Percentiles rank a stretch among this genome's conserved stretches.
phyloP scores from a whole-genome alignment of 495 filamentous ascomycete genomes.

The Tetracladium setigerum region DNA sequence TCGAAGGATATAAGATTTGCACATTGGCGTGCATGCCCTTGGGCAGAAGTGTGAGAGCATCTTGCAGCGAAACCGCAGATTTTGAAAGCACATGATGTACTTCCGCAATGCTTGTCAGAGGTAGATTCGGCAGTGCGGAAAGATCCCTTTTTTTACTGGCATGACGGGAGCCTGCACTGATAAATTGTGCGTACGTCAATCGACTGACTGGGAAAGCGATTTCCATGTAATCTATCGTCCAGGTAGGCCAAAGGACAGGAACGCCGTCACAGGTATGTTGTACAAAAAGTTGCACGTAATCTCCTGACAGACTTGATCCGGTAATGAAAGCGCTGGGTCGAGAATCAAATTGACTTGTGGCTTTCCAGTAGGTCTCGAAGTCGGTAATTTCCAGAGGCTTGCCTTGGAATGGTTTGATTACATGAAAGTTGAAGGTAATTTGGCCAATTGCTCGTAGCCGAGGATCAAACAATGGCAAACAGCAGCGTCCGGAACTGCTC shows the following conservation, averaged over 20 bases:
- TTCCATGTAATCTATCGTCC: constrained; percentile 71
- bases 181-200: constrained; percentile 68
- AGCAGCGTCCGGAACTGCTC: constrained; percentile 73
- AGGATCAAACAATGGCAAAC: constrained; percentile 85
- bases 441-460: constrained; percentile 90
- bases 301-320: constrained; percentile 87
- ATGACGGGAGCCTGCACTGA: constrained; percentile 49
- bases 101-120: constrained; percentile 49
- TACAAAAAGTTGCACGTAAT: constrained; percentile 85
- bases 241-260: constrained; percentile 78
- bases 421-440: constrained; percentile 86
- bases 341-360: constrained; percentile 81
- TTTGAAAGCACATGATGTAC: constrained; percentile 62
- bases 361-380: constrained; percentile 99
- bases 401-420: constrained; percentile 95
- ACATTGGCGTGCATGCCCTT: constrained; percentile 76
- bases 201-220: constrained; percentile 73
- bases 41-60: constrained; percentile 68
- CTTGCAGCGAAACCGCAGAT: constrained; percentile 65
- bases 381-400: constrained; percentile 91
- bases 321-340: constrained; percentile 83
- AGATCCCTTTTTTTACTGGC: constrained; percentile 32
- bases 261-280: constrained; percentile 83
- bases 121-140: constrained; percentile 35
- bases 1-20: constrained; percentile 75